Evolutionary conservation across 345 rosid genomes (phyloP), one percentile per base, ranked within the genome.

Genomic region (Crucihimalaya himalaica): DNA sequence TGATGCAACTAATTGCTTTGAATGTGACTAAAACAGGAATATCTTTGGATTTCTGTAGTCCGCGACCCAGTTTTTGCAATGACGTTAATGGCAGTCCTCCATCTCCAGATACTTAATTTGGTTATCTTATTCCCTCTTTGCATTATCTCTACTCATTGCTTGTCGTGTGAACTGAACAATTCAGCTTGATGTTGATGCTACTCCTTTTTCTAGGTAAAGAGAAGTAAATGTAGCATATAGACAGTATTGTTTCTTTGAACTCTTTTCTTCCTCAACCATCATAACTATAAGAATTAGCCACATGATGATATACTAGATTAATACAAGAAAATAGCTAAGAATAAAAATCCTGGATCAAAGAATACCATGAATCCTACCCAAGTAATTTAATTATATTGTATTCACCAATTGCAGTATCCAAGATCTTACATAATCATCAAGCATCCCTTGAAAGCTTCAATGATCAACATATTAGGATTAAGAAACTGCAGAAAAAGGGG

Each of bases 271-370:
- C 6, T 61, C 61, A 66, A 74, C 21, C 60, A 65, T 56, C 32
- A 73, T 57, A 74, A 27, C 66, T 74, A 47, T 15, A 63, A 32
- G 42, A 56, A 66, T 15, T 23, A 63, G 43, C 37, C 77, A 23
- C 34, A 52, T 40, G 46, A 18, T 29, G 54, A 6, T 42, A 35
- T 48, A 60, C 29, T 34, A 18, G 28, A 54, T 43, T 25, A 12
- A 40, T 10, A 57, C 48, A 55, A 5, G 51, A 66, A 60, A 56
- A 8, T 18, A 47, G 15, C 37, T 6, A 65, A 34, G 40, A 56
- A 50, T 60, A 16, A 48, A 21, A 71, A 39, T 16, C 50, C n/a
- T 62, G 43, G 31, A 35, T 50, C 1, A 57, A 34, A 57, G 27
- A 57, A 11, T 34, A 31, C 4, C 21, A 29, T 56, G 2, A 47